Evolutionary conservation across 2,329 filamentous ascomycete genomes (phyloP).

Genomic region (Stromatinia cepivora): DNA sequence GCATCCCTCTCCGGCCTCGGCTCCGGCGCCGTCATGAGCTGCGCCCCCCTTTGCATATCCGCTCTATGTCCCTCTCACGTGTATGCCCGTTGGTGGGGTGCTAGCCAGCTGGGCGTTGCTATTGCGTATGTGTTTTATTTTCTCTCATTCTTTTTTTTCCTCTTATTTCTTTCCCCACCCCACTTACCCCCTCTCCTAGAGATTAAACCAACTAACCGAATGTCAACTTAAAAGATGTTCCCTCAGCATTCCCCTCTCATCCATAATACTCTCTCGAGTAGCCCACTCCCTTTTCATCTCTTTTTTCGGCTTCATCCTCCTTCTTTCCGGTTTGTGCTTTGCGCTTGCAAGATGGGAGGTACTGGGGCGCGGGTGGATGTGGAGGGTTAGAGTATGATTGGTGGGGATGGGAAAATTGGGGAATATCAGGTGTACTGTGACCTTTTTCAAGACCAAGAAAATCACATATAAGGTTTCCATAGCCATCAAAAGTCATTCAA

Average conservation of each 20-base stretch:
- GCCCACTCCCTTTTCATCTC: not conserved
- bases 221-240: not conserved
- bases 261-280: not conserved
- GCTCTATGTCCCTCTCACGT: constrained; percentile 38
- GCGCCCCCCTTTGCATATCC: constrained; percentile 38
- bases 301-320: not conserved
- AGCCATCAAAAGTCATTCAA: too few species aligned
- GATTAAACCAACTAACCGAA: not conserved
- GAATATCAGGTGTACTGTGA: not conserved
- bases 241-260: not conserved
- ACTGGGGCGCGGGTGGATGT: not conserved
- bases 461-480: not conserved
- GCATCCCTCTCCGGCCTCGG: constrained; percentile 39
- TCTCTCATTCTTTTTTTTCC: not conserved
- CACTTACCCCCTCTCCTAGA: not conserved
- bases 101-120: constrained; percentile 36
- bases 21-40: constrained; percentile 37
- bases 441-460: not conserved
- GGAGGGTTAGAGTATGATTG: not conserved
- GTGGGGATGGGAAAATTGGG: not conserved
- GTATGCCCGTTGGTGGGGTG: constrained; percentile 39
- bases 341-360: not conserved
- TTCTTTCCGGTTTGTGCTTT: not conserved
- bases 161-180: not conserved
- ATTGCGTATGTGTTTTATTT: constrained; percentile 35